Conservation (phyloP, 495 filamentous ascomycete species). For the Tuber microsphaerosporum region DNA sequence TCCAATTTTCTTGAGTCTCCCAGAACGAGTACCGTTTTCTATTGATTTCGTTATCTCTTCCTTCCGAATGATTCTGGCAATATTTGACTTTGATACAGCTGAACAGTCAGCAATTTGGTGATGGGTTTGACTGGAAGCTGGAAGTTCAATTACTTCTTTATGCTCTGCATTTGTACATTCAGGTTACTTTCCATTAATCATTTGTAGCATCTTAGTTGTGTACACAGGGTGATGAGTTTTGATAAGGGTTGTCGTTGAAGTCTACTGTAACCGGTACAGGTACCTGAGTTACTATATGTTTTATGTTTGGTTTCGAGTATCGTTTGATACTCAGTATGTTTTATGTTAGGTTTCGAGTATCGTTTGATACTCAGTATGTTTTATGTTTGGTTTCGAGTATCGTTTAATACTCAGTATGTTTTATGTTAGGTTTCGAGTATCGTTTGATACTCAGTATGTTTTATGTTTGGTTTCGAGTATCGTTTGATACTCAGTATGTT, state of each 20-base stretch:
- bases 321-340: no score
- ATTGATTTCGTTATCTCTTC: neutral
- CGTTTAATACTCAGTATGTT: no score
- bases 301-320: no score
- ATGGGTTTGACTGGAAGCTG: neutral
- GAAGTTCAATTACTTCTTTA: neutral
- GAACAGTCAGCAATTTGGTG: neutral
- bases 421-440: no score
- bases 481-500: no score
- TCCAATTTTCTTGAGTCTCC: neutral
- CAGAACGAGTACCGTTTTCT: neutral
- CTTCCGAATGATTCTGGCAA: constrained; percentile 1
- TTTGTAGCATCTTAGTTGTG: constrained; percentile 2
- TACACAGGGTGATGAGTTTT: neutral
- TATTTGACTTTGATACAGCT: neutral
- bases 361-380: no score
- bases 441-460: no score
- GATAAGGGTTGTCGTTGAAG: neutral
- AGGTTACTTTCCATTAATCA: neutral
- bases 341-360: no score
- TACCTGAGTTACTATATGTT: no score
- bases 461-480: no score
- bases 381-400: no score
- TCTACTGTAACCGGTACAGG: no score
- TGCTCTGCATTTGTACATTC: neutral